Base-by-base conservation (phyloP, 441 rosid species). In the Rhodomyrtus psidioides region DNA sequence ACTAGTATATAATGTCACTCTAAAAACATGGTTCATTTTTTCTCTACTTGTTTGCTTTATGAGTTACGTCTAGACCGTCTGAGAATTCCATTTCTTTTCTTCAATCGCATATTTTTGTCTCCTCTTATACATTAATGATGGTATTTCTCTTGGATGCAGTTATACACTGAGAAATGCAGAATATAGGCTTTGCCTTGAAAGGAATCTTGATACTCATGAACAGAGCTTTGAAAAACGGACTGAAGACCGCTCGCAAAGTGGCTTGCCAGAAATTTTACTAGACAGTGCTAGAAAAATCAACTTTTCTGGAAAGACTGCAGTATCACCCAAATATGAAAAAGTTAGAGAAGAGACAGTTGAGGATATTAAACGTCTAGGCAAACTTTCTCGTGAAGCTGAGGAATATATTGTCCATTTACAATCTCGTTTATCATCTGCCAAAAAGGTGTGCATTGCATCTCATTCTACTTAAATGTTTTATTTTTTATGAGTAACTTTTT, bases 151-250 rank as follows among this genome's bases (percentile, higher is more conserved):
- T 91, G 75, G 39, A 82, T 91, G 86, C 88, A 95, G 98, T 86
- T 96, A 96, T 88, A 96, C 99, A 16, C 88, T 96, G 90, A 85
- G 95, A 86, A 96, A 96, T 89, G 99, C 99, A 60, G 98, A 96
- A 60, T 93, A 95, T 86, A 93, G 96, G 88, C 98, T 97, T 91
- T 97, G 92, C 89, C 98, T 97, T 86, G 98, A 95, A 75, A 92
- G 92, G 79, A 97, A 93, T 91, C 93, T 95, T 79, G 95, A 92
- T 89, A 89, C 89, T 55, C 58, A 89, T 85, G 94, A 92, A 85
- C 92, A 21, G 87, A 87, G 87, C 82, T 44, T 83, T 82, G 94
- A 91, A 87, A 93, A 87, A 84, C 90, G 88, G 84, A 70, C 56
- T 55, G 56, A 88, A n/a, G 94, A 91, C 75, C 82, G 83, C 75